These are phyloP conservation scores for Aspergillus costaricaensis DNA, from an alignment of 2,329 filamentous ascomycete species.

Conservation along the genomic window DNA sequence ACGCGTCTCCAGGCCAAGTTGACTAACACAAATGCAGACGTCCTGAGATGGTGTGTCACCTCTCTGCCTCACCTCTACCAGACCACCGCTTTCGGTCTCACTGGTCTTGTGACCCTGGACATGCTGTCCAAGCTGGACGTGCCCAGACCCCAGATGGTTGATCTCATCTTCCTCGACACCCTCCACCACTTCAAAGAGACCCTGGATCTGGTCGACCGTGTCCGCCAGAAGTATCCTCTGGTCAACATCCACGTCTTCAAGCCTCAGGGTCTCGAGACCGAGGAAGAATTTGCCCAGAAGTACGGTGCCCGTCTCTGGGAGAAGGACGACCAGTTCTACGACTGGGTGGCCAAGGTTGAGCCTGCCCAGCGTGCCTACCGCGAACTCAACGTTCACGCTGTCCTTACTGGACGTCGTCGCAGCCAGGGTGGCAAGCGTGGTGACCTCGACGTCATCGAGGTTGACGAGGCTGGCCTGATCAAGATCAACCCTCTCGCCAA, in stretches of 20 bases:
- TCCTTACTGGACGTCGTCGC: constrained; percentile 86
- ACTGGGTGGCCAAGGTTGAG: constrained; percentile 97
- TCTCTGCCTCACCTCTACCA: constrained; percentile 88
- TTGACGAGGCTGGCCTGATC: constrained; percentile 87
- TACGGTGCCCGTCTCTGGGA: constrained; percentile 87
- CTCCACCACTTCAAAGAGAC: constrained; percentile 82
- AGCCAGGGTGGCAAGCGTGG: constrained; percentile 93
- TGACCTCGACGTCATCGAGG: constrained; percentile 84
- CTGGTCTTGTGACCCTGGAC: constrained; percentile 79
- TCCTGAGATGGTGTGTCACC: constrained; percentile 88
- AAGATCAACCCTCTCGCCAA: constrained; percentile 97
- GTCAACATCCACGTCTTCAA: constrained; percentile 86
- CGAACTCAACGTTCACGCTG: constrained; percentile 82
- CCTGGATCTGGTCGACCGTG: constrained; percentile 69
- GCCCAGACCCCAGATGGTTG: constrained; percentile 52
- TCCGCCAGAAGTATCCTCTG: constrained; percentile 74
- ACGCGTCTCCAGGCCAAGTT: constrained; percentile 17
- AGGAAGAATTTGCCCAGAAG: constrained; percentile 74
- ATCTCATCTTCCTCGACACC: constrained; percentile 75
- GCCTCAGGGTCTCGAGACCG: constrained; percentile 72
- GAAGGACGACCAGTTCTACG: constrained; percentile 82
- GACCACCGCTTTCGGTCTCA: constrained; percentile 79
- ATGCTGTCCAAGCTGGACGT: constrained; percentile 58
- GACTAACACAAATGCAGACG: constrained; percentile 55
- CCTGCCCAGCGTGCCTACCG: constrained; percentile 88